A percentile compares a stretch with the other conserved stretches of the same genome.
These are phyloP conservation scores for Paraphaeosphaeria sporulosa DNA, from an alignment of 2,329 filamentous ascomycete genomes.

Conservation along the genomic window DNA sequence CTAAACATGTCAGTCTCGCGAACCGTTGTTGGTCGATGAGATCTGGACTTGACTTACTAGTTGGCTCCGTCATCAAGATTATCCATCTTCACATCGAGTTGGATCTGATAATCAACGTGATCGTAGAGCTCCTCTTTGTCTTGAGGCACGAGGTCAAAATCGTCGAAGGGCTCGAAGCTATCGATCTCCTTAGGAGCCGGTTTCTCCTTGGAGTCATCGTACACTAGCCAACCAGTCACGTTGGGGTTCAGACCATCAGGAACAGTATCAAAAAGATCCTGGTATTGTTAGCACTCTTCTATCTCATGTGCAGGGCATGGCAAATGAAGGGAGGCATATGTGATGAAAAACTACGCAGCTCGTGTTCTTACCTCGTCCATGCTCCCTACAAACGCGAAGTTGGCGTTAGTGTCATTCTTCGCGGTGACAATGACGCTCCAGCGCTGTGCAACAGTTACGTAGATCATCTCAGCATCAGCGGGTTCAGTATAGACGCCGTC, in stretches of 20 bases:
- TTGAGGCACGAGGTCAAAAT: conserved; percentile 73
- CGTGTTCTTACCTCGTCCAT: conserved; percentile 53
- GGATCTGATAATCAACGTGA: conserved; percentile 69
- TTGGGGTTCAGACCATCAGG: conserved; percentile 73
- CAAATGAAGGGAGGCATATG: background rate
- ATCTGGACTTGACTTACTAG: conserved; percentile 59
- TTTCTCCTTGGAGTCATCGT: conserved; percentile 57
- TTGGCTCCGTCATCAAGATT: conserved; percentile 71
- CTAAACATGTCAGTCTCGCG: conserved; percentile 26
- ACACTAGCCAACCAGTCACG: conserved; percentile 64
- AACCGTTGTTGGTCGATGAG: no score
- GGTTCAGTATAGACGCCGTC: conserved; percentile 74
- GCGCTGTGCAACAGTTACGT: conserved; percentile 73
- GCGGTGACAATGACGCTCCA: conserved; percentile 72
- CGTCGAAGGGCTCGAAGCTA: conserved; percentile 74
- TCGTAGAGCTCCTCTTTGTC: conserved; percentile 69
- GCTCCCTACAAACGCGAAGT: conserved; percentile 67
- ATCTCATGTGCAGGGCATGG: background rate
- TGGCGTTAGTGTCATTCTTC: conserved; percentile 60
- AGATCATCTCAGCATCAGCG: conserved; percentile 65
- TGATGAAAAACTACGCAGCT: no score
- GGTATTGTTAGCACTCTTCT: conserved; percentile 14
- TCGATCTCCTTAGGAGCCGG: conserved; percentile 64
- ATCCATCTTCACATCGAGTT: conserved; percentile 67
- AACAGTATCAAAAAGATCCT: conserved; percentile 69